Conservation (phyloP, 2,329 filamentous ascomycete genomes). For the Ceratocystis alfenasii region DNA sequence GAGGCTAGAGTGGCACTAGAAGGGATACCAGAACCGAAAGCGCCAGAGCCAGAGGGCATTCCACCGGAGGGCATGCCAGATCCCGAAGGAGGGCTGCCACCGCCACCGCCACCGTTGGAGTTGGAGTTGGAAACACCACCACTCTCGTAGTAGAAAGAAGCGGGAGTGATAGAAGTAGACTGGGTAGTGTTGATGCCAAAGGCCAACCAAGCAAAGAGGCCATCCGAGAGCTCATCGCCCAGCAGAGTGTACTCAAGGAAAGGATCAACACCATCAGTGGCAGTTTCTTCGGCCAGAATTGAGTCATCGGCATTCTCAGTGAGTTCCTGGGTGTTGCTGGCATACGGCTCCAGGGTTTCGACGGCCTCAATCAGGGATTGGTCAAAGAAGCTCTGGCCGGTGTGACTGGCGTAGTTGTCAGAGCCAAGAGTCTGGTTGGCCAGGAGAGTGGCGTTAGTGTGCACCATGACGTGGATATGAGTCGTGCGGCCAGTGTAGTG, state of each 20-base stretch:
- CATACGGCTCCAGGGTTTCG: constrained; percentile 37
- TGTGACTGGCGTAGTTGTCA: constrained; percentile 41
- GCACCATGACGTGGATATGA: constrained; percentile 33
- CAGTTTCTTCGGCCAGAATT: constrained; percentile 37
- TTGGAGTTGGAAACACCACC: constrained; percentile 29
- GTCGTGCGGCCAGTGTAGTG: constrained; percentile 34
- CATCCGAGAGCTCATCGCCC: constrained; percentile 40
- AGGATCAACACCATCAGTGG: constrained; percentile 42
- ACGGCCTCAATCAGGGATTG: constrained; percentile 41
- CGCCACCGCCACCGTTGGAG: neutral
- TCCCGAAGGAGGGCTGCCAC: constrained; percentile 4
- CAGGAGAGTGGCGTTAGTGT: constrained; percentile 30
- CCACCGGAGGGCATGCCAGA: neutral
- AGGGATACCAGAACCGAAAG: neutral
- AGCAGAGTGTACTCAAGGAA: constrained; percentile 47
- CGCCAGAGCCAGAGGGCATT: no score
- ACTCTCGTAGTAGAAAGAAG: constrained; percentile 28
- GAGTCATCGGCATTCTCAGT: constrained; percentile 41
- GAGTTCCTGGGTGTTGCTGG: constrained; percentile 32
- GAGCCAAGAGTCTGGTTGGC: constrained; percentile 39
- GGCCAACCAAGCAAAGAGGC: constrained; percentile 43
- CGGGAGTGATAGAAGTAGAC: constrained; percentile 26
- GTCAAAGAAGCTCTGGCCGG: constrained; percentile 53
- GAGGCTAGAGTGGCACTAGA: neutral
- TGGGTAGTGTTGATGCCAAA: constrained; percentile 36